Conservation (phyloP, 495 filamentous ascomycete genomes). For the Clohesyomyces aquaticus region DNA sequence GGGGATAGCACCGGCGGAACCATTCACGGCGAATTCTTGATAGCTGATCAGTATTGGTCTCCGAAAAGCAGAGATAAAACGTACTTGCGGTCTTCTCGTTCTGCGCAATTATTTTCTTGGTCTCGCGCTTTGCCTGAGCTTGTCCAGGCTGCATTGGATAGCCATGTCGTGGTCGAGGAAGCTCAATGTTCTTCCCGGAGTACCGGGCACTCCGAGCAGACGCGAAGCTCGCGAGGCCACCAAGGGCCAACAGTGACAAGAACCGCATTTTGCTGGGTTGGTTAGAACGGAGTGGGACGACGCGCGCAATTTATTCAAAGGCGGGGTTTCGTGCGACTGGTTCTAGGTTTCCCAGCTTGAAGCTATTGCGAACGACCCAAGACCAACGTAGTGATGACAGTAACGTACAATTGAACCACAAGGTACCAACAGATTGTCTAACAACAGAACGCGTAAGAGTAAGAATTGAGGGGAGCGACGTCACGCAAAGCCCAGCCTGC, state of each 20-base stretch:
- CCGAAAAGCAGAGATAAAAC: not conserved
- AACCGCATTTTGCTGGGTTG: constrained; percentile 20
- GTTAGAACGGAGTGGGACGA: not conserved
- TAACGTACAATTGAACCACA: not conserved
- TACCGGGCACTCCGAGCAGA: constrained; percentile 39
- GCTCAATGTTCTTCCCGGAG: constrained; percentile 35
- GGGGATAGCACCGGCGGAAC: constrained; percentile 44
- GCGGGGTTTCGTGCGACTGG: too few relatives aligned
- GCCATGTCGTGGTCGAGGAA: constrained; percentile 15
- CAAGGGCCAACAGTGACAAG: constrained; percentile 36
- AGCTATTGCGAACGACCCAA: not conserved
- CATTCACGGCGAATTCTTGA: constrained; percentile 47
- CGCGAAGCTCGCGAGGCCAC: constrained; percentile 30
- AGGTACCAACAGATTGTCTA: too few relatives aligned
- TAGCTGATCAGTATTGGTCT: constrained; percentile 1
- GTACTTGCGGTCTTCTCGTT: constrained; percentile 44
- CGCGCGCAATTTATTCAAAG: not conserved
- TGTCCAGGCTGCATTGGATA: constrained; percentile 14
- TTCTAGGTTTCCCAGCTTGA: too few relatives aligned
- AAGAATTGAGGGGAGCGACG: constrained; percentile 3
- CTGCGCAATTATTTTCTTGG: constrained; percentile 42
- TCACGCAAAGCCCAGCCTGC: not conserved
- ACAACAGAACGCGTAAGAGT: not conserved
- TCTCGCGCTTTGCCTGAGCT: constrained; percentile 22
- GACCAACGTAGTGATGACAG: not conserved